Base-by-base conservation (phyloP, 1,284 basidiomycete species). In the Phellinidium pouzarii region DNA sequence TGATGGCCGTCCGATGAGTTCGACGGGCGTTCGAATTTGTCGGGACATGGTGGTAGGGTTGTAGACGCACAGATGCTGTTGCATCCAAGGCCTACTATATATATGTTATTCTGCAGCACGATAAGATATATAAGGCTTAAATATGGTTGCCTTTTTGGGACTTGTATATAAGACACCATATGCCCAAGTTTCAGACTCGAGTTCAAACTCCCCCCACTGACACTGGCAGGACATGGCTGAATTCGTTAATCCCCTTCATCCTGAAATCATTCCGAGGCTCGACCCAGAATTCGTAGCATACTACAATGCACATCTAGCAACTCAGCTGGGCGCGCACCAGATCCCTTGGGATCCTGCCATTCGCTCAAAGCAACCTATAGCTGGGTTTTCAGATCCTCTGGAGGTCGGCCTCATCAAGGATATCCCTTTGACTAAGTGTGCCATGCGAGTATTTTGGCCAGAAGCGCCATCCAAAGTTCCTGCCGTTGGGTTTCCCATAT, bases 241-340 rank as follows among this genome's bases (percentile, higher is more conserved):
- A 6, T 34, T 52, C 8, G 54, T 60, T 59, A 76, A 80, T 54
- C 79, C 80, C 23, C 67, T 87, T 31, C 77, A 85, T 59, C 78
- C 81, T 0, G 75, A 77, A 7, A 68, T 86, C 53, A 61, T 80
- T 22, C 59, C 69, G 9, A 73, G 67, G 38, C 73, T 87, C 51
- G 79, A 84, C 59, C 75, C 80, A 3, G 80, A 85, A 59, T 87
- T 84, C 60, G 65, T 76, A 46, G 71, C 68, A 4, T 83, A 82
- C 62, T 82, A 87, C 64, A 80, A 79, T 58, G 61, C 68, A 14
- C 66, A 75, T 50, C 59, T 80, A 20, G 62, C 70, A 0, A 63
- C 76, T 57, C 59, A 74, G 20, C 67, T 71, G 2, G 74, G 75
- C 3, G 69, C 76, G 1, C 79, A 86, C 55, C 74, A 76, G 11